These are phyloP conservation scores for Scheffersomyces insectosa DNA, from an alignment of 1,139 yeast genomes.

Conservation along the genomic window DNA sequence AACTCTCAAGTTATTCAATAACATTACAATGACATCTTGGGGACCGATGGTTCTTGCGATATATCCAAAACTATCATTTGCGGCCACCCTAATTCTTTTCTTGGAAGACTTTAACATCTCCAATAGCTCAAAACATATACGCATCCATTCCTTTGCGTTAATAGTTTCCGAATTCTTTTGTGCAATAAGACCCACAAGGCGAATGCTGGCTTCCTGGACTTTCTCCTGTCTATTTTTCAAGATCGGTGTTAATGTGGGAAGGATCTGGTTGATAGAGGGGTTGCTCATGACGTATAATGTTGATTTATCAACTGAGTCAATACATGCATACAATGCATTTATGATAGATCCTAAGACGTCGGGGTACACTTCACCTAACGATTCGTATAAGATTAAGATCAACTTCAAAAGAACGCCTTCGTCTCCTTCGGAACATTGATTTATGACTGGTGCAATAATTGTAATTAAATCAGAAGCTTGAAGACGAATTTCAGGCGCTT, in stretches of 20 bases:
- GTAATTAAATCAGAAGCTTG: constrained; percentile 83
- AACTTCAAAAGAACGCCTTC: constrained; percentile 55
- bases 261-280: constrained; percentile 81
- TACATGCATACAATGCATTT: constrained; percentile 59
- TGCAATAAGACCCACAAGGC: constrained; percentile 81
- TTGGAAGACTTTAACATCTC: constrained; percentile 88
- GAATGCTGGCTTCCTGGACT: constrained; percentile 85
- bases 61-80: constrained; percentile 88
- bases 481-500: constrained; percentile 72
- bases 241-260: constrained; percentile 91
- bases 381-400: constrained; percentile 80
- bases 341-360: constrained; percentile 88
- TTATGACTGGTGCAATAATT: constrained; percentile 66
- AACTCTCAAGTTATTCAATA: constrained; percentile 80
- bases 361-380: constrained; percentile 93
- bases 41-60: constrained; percentile 96
- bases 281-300: constrained; percentile 60
- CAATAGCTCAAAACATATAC: constrained; percentile 86
- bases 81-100: constrained; percentile 77
- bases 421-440: constrained; percentile 49
- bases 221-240: constrained; percentile 86
- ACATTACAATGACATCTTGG: constrained; percentile 84
- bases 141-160: constrained; percentile 96
- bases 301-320: constrained; percentile 34
- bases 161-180: constrained; percentile 81